A percentile compares a stretch with the other conserved stretches of the same genome.
Evolutionary conservation across 306 rosid genomes (phyloP).

Genomic region (Pterocarpus santalinus): DNA sequence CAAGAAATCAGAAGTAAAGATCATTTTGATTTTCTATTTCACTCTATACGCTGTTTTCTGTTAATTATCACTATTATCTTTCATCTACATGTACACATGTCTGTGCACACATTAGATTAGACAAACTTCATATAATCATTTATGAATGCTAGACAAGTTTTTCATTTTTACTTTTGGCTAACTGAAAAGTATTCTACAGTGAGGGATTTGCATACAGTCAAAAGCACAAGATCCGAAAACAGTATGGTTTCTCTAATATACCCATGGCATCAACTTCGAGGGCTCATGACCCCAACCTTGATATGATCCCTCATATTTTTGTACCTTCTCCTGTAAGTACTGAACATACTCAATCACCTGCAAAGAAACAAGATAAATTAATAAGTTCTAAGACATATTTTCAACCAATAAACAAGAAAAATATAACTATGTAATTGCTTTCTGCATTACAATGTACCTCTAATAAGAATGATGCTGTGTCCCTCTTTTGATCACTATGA

Average conservation of each 20-base stretch:
- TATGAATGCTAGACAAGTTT: conserved; percentile 1
- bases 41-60: conserved; percentile 16
- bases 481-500: conserved; percentile 96
- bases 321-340: conserved; percentile 86
- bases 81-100: neutral
- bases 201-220: conserved; percentile 22
- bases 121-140: conserved; percentile 20
- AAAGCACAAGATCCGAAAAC: conserved; percentile 27
- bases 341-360: conserved; percentile 98
- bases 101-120: neutral
- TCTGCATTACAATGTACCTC: conserved; percentile 65
- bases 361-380: conserved; percentile 35
- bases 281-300: conserved; percentile 94
- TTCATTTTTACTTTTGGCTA: neutral
- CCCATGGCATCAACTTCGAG: conserved; percentile 96
- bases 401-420: conserved; percentile 18
- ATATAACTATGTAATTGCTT: neutral
- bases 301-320: conserved; percentile 86
- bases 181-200: conserved; percentile 1
- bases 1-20: conserved; percentile 27
- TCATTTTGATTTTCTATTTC: neutral
- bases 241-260: conserved; percentile 45
- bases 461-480: conserved; percentile 91
- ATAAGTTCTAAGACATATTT: neutral
- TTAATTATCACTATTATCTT: neutral